Base-by-base conservation (phyloP, 805 yeast genomes). In the Hanseniaspora clermontiae region DNA sequence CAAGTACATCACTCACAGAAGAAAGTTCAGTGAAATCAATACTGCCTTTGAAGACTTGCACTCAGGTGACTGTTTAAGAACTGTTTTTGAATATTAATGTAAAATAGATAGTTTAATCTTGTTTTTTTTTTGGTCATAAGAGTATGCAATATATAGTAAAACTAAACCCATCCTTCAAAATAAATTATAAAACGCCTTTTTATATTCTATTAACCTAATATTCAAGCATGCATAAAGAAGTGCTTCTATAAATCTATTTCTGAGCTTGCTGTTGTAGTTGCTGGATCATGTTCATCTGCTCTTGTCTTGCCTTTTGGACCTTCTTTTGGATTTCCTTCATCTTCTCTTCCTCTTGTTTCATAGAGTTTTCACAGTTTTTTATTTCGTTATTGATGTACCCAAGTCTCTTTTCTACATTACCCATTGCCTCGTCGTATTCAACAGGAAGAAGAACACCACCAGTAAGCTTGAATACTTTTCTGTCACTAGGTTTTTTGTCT, bases 361-460 rank as follows among this genome's bases (percentile, higher is more conserved):
- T 52, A 12, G 56, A 52, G 5, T 9, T 73, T 65, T 91, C 97
- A 20, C 86, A 89, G 55, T 91, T 74, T 56, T 73, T 72, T 58
- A 93, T 87, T 70, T 93, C 97, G 42, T 74, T 74, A 60, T 78
- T 74, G 49, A 93, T 93, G 64, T 87, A 95, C 66, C 89, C 96
- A 46, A 93, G 75, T 70, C 99, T 83, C 66, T 91, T 95, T 38
- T 76, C 79, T 38, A 93, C 96, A 64, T 91, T 91, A 64, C 79
- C 62, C 61, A 80, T 80, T 24, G 98, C 95, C 69, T 93, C 97
- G 11, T 67, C 67, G 59, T 78, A 78, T 56, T 89, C 96, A 65
- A 91, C 96, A 1, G 97, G 96, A 59, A 95, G 74, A 59, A 93
- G 74, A 4, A 91, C 89, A 7, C 96, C 95, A 1, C 98, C 98